Percentiles rank a stretch among this genome's conserved stretches.
Evolutionary conservation across 129 eudicot species (phyloP).

Genomic region (Tagetes erecta): DNA sequence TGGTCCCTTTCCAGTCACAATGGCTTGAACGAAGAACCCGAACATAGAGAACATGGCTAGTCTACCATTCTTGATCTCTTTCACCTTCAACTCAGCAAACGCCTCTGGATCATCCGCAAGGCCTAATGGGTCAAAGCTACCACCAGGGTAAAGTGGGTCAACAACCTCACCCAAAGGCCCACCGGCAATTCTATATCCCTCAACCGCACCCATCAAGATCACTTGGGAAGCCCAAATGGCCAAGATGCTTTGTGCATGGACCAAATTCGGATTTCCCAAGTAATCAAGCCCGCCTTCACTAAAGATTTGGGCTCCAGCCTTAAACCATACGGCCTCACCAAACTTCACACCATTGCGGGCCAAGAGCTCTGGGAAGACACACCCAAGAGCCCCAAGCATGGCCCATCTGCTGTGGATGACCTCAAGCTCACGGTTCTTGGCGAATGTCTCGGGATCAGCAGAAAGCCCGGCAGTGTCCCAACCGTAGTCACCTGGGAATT

Average conservation of each 20-base stretch:
- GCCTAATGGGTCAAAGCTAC: conserved; percentile 71
- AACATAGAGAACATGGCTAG: conserved; percentile 59
- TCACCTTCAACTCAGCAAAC: conserved; percentile 68
- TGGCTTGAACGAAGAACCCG: conserved; percentile 36
- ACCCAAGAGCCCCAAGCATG: conserved; percentile 63
- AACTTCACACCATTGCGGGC: conserved; percentile 77
- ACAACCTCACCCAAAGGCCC: conserved; percentile 72
- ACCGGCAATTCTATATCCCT: conserved; percentile 73
- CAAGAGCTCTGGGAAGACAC: conserved; percentile 74
- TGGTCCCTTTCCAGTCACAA: conserved; percentile 36
- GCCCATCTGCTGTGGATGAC: conserved; percentile 48
- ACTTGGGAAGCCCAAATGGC: conserved; percentile 77
- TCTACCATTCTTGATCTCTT: conserved; percentile 65
- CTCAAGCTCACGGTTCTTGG: conserved; percentile 75
- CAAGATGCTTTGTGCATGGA: conserved; percentile 76
- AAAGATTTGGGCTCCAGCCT: conserved; percentile 74
- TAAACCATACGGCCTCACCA: conserved; percentile 76
- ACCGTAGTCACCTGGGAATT: conserved; percentile 74
- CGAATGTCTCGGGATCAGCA: conserved; percentile 71
- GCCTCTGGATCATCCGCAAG: conserved; percentile 77
- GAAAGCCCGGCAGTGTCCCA: conserved; percentile 80
- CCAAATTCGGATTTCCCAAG: conserved; percentile 63
- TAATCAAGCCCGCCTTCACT: conserved; percentile 82
- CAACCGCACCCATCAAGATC: conserved; percentile 72
- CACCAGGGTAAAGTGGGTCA: conserved; percentile 73